Evolutionary conservation across 495 filamentous ascomycete genomes (phyloP).

Genomic region (Neurospora sp.): DNA sequence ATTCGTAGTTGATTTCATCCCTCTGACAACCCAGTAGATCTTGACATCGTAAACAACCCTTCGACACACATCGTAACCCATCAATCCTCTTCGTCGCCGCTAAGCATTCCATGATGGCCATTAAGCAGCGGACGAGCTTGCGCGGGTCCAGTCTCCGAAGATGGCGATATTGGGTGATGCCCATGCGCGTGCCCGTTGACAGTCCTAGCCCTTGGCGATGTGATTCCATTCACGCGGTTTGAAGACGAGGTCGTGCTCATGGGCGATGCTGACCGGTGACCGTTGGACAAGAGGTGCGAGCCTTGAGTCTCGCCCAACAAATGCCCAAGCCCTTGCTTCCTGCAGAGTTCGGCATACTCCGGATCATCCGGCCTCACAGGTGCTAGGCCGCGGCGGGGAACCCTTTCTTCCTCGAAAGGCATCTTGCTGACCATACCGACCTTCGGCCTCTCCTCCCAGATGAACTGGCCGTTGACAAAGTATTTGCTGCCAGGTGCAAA

Average conservation of each 20-base stretch:
- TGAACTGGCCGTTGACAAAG: constrained; percentile 35
- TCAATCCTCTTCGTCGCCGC: constrained; percentile 3
- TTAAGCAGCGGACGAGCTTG: constrained; percentile 20
- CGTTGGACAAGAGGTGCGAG: constrained; percentile 22
- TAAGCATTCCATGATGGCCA: constrained; percentile 14
- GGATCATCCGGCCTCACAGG: constrained; percentile 35
- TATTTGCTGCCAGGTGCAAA: constrained; percentile 38
- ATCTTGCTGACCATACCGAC: constrained; percentile 26
- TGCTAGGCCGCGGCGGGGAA: constrained; percentile 35
- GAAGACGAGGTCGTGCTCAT: constrained; percentile 7
- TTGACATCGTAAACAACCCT: background rate
- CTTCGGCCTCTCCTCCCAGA: constrained; percentile 29
- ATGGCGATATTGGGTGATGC: constrained; percentile 21
- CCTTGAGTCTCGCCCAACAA: constrained; percentile 16
- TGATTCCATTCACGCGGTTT: background rate
- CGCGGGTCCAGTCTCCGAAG: constrained; percentile 19
- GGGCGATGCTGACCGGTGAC: constrained; percentile 21
- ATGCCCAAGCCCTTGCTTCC: constrained; percentile 34
- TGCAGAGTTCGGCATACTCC: constrained; percentile 33
- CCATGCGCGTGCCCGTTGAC: constrained; percentile 12
- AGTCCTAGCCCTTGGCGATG: background rate
- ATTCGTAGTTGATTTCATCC: background rate
- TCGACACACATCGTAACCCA: background rate
- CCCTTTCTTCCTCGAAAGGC: constrained; percentile 35
- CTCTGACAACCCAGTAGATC: background rate